Base-by-base conservation (phyloP, 169 alveolate genomes). In the Plasmodium ovale region DNA sequence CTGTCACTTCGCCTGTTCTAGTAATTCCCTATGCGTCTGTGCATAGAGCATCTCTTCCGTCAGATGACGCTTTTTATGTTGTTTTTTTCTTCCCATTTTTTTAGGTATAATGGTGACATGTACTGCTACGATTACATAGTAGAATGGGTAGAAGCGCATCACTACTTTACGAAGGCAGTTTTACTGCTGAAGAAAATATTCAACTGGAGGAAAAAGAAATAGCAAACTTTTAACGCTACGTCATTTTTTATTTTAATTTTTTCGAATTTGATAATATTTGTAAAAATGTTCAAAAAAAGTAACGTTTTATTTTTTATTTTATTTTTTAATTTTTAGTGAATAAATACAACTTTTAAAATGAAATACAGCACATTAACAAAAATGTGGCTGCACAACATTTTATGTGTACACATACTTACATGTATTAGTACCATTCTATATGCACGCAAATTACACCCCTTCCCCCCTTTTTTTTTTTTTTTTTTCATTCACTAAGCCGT, bases 71-170 rank as follows among this genome's bases (percentile, higher is more conserved):
- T n/a, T n/a, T n/a, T n/a, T 65, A 37, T 65, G 3, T 65, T 37
- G 33, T 44, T 65, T 29, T 54, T 9, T 68, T 1, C 27, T 72
- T 72, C 23, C 25, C 23, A 25, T 56, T 42, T 25, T 51, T 25
- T 21, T 21, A 79, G 89, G 31, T 79, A 79, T 19, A 62, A 65
- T 79, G 89, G 89, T 12, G 89, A 79, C 59, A 64, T 79, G 89
- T 79, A 79, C 44, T 79, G 82, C 79, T 79, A 79, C 54, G 89
- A 79, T 62, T 64, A 79, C 44, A 79, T 79, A 37, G 89, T 64
- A 56, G 89, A 79, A 14, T 79, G 89, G 89, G 39, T 79, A n/a
- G 89, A 79, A 35, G 79, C 69, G 16, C 89, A 79, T 47, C 54
- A 79, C 68, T 64, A 79, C 42, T 79, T 79, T 54, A 27, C 89